Evolutionary conservation across 306 rosid genomes (phyloP).

Genomic region (Delonix regia): DNA sequence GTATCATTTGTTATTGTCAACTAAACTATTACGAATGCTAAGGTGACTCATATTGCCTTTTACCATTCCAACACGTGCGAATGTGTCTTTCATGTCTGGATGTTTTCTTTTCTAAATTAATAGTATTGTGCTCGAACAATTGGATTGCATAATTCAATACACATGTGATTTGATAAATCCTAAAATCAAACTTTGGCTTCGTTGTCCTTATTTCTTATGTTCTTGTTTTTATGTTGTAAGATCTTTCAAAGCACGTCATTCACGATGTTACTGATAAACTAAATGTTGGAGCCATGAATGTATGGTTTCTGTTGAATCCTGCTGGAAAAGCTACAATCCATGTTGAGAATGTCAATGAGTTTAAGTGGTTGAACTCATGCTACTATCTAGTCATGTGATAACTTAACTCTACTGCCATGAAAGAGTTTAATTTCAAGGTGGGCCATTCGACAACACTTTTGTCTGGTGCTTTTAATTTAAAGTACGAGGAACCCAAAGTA

Average conservation of each 20-base stretch:
- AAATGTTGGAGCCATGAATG: conserved; percentile 94
- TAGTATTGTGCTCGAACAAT: conserved; percentile 16
- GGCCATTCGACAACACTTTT: conserved; percentile 75
- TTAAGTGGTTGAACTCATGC: conserved; percentile 95
- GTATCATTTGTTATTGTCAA: conserved; percentile 96
- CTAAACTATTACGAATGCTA: conserved; percentile 78
- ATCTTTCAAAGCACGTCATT: conserved; percentile 90
- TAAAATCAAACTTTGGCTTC: conserved; percentile 25
- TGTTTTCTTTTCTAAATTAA: neutral
- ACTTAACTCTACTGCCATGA: conserved; percentile 93
- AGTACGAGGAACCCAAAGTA: conserved; percentile 97
- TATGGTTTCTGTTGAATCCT: conserved; percentile 98
- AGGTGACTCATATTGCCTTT: conserved; percentile 55
- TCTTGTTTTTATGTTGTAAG: conserved; percentile 59
- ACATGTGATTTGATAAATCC: conserved; percentile 5
- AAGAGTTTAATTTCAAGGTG: conserved; percentile 91
- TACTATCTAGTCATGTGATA: conserved; percentile 96
- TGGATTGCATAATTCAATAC: neutral
- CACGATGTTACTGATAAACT: conserved; percentile 94
- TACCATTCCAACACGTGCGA: conserved; percentile 2
- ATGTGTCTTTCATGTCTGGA: conserved; percentile 12
- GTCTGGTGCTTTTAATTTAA: conserved; percentile 82
- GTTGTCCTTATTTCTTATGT: conserved; percentile 23
- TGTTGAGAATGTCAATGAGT: conserved; percentile 92
- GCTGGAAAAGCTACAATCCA: conserved; percentile 92